Evolutionary conservation across 108 stramenopile genomes (phyloP), one percentile per base, ranked within the genome.

Genomic region (Chaetoceros tenuissimus): DNA sequence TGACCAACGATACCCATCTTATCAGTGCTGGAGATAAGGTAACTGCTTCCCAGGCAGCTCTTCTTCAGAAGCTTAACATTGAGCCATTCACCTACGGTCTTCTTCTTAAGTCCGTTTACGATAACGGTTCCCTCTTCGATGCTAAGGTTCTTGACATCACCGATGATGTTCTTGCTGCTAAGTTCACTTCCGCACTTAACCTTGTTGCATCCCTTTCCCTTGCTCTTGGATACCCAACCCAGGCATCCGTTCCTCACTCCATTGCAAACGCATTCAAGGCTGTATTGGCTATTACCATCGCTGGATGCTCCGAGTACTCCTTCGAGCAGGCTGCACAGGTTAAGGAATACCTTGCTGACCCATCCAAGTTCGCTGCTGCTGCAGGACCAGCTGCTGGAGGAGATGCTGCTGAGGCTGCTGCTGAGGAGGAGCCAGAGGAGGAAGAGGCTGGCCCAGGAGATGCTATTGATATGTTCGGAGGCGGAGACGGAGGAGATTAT

Each of bases 11-110:
- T 63, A 92, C 96, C 21, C 71, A 92, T 50, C 86, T 99, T 55
- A 93, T 99, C 57, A 60, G 70, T 30, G 74, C 66, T 31, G 98
- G 97, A 44, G 95, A 96, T n/a, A 89, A 84, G 72, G 98, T 99
- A 30, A 80, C 82, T 24, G 87, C 87, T 45, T 93, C 92, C 22
- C 81, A 93, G 69, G 92, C 92, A 40, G 92, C 94, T 45, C 80
- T 99, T 31, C 78, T 99, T 46, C 91, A 95, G 66, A 97, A 96
- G 84, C 88, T 99, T 51, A 64, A 67, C 64, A 99, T 99, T 77
- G 84, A 85, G 57, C 98, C 98, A 45, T 99, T 99, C 80, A 94
- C 96, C 24, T 99, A 99, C 78, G 96, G 97, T 73, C 60, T 99
- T 31, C 67, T 82, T 23, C 84, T 97, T 65, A 72, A 79, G 60